Percentiles rank a stretch among this genome's conserved stretches.
These are phyloP conservation scores for Neodidymelliopsis sp. DNA, from an alignment of 2,329 filamentous ascomycete genomes.

Conservation along the genomic window DNA sequence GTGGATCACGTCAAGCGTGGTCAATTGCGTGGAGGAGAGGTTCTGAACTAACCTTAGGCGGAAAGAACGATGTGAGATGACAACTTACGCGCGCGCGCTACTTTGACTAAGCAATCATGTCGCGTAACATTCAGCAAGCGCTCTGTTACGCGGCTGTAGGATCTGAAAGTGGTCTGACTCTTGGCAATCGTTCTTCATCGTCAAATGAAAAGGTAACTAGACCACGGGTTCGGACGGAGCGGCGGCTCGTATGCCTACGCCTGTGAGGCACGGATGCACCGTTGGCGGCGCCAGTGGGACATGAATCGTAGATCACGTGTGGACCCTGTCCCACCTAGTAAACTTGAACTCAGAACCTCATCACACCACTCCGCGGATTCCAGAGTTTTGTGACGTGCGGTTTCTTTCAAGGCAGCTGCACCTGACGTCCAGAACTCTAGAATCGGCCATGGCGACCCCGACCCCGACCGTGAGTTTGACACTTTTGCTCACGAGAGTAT, in stretches of 20 bases:
- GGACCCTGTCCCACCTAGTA: too few species aligned
- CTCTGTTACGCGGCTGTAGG: background rate
- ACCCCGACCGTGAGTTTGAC: too few species aligned
- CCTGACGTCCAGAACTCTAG: background rate
- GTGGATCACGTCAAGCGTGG: too few species aligned
- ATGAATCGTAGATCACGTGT: constrained; percentile 8
- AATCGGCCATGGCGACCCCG: too few species aligned
- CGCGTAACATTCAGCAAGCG: too few species aligned
- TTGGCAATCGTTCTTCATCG: background rate
- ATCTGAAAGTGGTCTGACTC: background rate
- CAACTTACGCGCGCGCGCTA: background rate
- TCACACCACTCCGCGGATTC: background rate
- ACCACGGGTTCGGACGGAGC: background rate
- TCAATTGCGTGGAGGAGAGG: too few species aligned
- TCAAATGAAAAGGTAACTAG: constrained; percentile 1
- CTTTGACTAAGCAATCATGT: constrained; percentile 1
- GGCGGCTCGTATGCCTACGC: background rate
- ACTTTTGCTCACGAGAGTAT: too few species aligned
- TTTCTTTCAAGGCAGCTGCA: background rate
- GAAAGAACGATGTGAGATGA: too few species aligned
- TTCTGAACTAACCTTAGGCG: too few species aligned
- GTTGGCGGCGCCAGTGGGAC: background rate
- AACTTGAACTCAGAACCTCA: too few species aligned
- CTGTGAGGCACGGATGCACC: constrained; percentile 1
- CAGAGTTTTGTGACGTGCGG: background rate